A percentile compares a stretch with the other conserved stretches of the same genome.
phyloP scores from a whole-genome alignment of 2,329 filamentous ascomycete genomes.

The Stagonosporopsis chrysanthemi region DNA sequence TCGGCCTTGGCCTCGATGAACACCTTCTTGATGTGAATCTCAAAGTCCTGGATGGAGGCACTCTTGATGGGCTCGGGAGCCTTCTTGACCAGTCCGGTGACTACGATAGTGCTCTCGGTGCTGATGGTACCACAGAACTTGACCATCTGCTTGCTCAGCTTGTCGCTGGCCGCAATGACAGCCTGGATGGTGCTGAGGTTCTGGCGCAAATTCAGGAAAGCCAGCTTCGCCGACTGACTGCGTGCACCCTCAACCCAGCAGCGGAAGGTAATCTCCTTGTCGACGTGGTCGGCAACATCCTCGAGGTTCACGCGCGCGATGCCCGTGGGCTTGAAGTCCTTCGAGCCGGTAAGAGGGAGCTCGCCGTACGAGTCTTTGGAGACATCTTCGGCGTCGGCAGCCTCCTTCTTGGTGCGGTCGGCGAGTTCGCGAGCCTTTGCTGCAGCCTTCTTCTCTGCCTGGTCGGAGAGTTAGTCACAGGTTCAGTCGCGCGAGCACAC shows the following conservation, averaged over 20 bases:
- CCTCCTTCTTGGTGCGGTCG: slow-evolving; percentile 61
- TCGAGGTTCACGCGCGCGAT: slow-evolving; percentile 67
- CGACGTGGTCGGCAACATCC: slow-evolving; percentile 41
- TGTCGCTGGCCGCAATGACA: slow-evolving; percentile 70
- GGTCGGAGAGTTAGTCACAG: slow-evolving; percentile 3
- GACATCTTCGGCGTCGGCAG: slow-evolving; percentile 70
- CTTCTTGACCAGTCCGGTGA: slow-evolving; percentile 82
- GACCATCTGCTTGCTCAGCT: slow-evolving; percentile 85
- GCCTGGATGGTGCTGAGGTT: slow-evolving; percentile 81
- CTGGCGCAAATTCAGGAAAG: slow-evolving; percentile 85
- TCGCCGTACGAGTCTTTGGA: slow-evolving; percentile 83
- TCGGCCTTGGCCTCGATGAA: slow-evolving; percentile 75
- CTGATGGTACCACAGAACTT: slow-evolving; percentile 83
- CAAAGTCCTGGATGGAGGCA: slow-evolving; percentile 77
- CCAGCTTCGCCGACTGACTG: slow-evolving; percentile 88
- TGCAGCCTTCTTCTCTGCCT: slow-evolving; percentile 53
- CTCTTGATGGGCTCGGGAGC: slow-evolving; percentile 89
- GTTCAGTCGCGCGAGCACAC: slow-evolving; percentile 3
- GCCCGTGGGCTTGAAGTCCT: slow-evolving; percentile 58
- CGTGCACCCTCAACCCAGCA: slow-evolving; percentile 87
- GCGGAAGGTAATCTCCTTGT: slow-evolving; percentile 70
- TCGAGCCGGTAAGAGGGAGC: slow-evolving; percentile 65
- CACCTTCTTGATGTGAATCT: slow-evolving; percentile 87
- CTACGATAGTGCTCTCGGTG: slow-evolving; percentile 80
- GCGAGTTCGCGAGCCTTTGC: slow-evolving; percentile 60